phyloP scores from a whole-genome alignment of 495 filamentous ascomycete genomes.

The Daldinia childiae region DNA sequence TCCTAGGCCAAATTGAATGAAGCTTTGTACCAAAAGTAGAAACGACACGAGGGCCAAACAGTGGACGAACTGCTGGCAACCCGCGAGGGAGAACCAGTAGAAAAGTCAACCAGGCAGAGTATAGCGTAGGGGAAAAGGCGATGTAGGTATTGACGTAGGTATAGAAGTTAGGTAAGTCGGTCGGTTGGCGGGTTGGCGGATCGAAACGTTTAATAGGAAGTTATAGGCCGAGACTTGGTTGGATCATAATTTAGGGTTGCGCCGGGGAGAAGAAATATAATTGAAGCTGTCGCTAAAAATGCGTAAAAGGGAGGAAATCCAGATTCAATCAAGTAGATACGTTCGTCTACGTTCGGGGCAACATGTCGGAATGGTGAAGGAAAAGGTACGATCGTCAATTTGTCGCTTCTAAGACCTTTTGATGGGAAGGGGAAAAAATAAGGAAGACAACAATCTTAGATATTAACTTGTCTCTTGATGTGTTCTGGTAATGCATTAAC shows the following conservation, averaged over 20 bases:
- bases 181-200: neutral
- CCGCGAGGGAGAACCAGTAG: neutral
- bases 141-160: neutral
- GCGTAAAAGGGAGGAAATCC: slow-evolving; percentile 7
- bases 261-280: slow-evolving; percentile 6
- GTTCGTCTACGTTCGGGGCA: slow-evolving; percentile 12
- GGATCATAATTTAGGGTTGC: slow-evolving; percentile 5
- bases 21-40: neutral
- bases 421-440: neutral
- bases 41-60: slow-evolving; percentile 1
- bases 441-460: neutral
- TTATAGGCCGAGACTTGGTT: slow-evolving; percentile 8
- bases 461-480: slow-evolving; percentile 16
- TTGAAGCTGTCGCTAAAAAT: slow-evolving; percentile 5
- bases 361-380: slow-evolving; percentile 8
- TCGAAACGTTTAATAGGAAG: neutral
- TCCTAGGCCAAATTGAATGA: neutral
- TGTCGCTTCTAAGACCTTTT: slow-evolving; percentile 1
- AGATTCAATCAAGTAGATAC: slow-evolving; percentile 22
- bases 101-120: neutral
- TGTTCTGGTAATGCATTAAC: slow-evolving; percentile 25
- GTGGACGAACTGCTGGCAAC: neutral
- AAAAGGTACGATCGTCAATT: neutral
- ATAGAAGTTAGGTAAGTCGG: neutral
- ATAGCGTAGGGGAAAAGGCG: neutral